Base-by-base conservation (phyloP, 129 eudicot genomes). In the Kitagawia praeruptora region DNA sequence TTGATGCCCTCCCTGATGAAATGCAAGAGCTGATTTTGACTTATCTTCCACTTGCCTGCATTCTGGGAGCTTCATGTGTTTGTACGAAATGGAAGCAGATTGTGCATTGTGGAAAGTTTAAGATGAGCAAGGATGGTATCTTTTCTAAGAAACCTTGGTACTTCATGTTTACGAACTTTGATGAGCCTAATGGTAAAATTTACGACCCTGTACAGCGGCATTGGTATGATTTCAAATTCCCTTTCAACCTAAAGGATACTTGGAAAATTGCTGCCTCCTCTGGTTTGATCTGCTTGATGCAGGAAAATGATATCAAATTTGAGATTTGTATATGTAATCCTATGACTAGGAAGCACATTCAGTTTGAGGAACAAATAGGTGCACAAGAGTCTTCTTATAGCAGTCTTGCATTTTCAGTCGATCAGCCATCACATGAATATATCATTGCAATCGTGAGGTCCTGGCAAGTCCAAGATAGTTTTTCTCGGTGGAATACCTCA, bases 271-370 rank as follows among this genome's bases (percentile, higher is more conserved):
- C 86, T 45, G 80, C 90, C 21, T 87, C 90, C 0, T 37, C 83
- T 45, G 90, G 93, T 10, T 85, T 89, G 25, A 76, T 87, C 11
- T 84, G 89, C 54, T 83, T 82, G 75, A 79, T 87, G 93, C 86
- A 89, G 48, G 87, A 84, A 44, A 87, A 85, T 64, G 25, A 7
- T 6, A 77, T 71, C 48, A 71, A 41, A 27, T 73, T 58, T 41
- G 81, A 74, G 40, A 46, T 85, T 28, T 72, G 81, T 53, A 79
- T 87, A 14, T 85, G 88, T 74, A 89, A 89, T 44, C 90, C 87
- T 2, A 81, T 89, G 18, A 77, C 83, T 15, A 78, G 82, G 16
- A 81, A 80, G 76, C 74, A 28, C 71, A 70, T 48, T 40, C 56
- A 38, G 4, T 81, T 89, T 4, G 85, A 77, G 21, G 82, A 77